Evolutionary conservation across 768 basidiomycete genomes (phyloP), one percentile per base, ranked within the genome.

Genomic region (Strobilomyces dryophilus): DNA sequence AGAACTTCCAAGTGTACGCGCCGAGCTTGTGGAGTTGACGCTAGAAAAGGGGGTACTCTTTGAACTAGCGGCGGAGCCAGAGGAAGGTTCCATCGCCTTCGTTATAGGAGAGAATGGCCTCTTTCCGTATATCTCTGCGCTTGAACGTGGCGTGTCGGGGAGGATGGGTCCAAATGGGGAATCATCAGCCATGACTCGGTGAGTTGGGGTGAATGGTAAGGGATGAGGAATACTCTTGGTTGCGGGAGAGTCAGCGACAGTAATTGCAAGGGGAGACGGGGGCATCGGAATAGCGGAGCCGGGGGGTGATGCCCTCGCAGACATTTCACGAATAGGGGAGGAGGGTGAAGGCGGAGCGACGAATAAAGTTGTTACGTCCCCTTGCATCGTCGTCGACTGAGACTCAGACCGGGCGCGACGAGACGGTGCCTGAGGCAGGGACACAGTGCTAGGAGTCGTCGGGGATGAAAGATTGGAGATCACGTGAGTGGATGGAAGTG

Each of bases 401-500:
- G 65, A 66, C 26, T 36, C 52, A 5, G 61, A 61, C 11, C 59
- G 59, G 18, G 11, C 45, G 39, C 48, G 67, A 44, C 51, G 56
- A 11, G 46, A 40, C 2, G 58, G 60, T 4, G 58, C 62, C 21
- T 36, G 26, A 11, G 60, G 62, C 21, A 68, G 46, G 4, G 60
- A 62, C 10, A 44, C 14, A 1, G 53, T 52, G 20, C 53, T 57
- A 2, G 37, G 26, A 6, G 59, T 65, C 8, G 57, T 26, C 32
- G 68, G 68, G 9, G 67, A 68, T 8, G 72, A 68, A 17, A 72
- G 52, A 58, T 79, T 75, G 15, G 73, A 71, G 4, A 80, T 60
- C 11, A 78, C 71, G 51, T 79, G 78, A 5, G 77, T 79, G 9
- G 80, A 79, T 9, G 74, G 69, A 49, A 81, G 71, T 4, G 79